Evolutionary conservation across 2,329 filamentous ascomycete species (phyloP).

Genomic region (Gnomoniopsis smithogilvyi): DNA sequence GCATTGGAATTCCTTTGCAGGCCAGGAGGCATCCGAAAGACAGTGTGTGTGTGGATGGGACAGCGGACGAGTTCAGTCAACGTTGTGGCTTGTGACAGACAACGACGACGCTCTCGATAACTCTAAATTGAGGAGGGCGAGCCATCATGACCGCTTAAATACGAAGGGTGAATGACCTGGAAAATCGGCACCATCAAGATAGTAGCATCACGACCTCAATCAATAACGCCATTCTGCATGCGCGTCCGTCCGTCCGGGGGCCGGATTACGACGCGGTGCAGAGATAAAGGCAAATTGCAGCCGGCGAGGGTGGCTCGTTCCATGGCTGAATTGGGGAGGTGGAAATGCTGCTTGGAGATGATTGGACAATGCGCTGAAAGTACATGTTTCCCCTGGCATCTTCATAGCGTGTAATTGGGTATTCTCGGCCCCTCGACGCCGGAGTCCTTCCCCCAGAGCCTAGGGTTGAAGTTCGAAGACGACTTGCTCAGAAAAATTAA

Average conservation of each 20-base stretch:
- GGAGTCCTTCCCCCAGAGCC: too few relatives aligned
- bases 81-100: background rate
- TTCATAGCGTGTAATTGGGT: background rate
- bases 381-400: too few relatives aligned
- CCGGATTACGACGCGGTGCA: background rate
- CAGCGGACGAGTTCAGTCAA: too few relatives aligned
- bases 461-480: too few relatives aligned
- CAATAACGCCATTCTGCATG: background rate
- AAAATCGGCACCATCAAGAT: background rate
- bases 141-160: background rate
- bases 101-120: background rate
- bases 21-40: background rate
- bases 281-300: background rate
- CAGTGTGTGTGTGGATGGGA: too few relatives aligned
- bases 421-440: too few relatives aligned
- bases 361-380: background rate
- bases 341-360: background rate
- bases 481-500: too few relatives aligned
- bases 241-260: background rate
- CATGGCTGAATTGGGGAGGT: conserved; percentile 7
- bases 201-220: background rate
- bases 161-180: background rate
- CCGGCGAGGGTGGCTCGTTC: background rate
- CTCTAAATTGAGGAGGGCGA: background rate
- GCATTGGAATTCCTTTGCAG: too few relatives aligned